Conservation (phyloP, 164 flowering plant species). For the Chloranthus sessilifolius region DNA sequence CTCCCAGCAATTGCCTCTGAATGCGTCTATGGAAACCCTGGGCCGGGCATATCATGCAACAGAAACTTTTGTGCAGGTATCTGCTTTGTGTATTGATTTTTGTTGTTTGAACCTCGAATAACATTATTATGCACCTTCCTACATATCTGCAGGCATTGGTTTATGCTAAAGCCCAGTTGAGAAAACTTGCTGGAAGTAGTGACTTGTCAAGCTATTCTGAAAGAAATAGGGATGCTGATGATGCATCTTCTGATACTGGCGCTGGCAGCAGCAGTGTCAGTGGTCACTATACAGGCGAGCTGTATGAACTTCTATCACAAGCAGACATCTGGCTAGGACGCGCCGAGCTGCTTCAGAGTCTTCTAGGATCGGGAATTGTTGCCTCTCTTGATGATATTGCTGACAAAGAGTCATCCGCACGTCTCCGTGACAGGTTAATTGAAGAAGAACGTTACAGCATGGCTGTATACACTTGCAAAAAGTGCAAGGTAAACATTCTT, state of each 20-base stretch:
- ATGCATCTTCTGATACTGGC: constrained; percentile 92
- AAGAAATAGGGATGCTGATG: constrained; percentile 76
- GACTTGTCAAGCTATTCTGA: constrained; percentile 64
- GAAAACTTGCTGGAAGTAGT: constrained; percentile 65
- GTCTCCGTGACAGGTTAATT: constrained; percentile 84
- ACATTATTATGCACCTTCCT: constrained; percentile 3
- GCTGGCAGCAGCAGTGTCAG: constrained; percentile 80
- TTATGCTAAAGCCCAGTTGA: constrained; percentile 69
- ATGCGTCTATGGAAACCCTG: constrained; percentile 84
- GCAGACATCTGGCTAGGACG: constrained; percentile 88
- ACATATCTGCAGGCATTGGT: constrained; percentile 51
- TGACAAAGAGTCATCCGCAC: constrained; percentile 80
- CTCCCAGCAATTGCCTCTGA: constrained; percentile 73
- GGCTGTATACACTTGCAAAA: constrained; percentile 97
- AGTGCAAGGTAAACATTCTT: constrained; percentile 71
- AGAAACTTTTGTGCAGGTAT: constrained; percentile 93
- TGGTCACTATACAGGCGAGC: constrained; percentile 78
- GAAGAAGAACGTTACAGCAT: constrained; percentile 88
- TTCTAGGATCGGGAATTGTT: constrained; percentile 90
- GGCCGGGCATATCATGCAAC: constrained; percentile 97
- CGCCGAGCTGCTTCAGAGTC: constrained; percentile 97
- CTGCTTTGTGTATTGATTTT: neutral
- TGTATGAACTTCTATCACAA: constrained; percentile 67
- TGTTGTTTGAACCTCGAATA: neutral
- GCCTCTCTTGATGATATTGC: constrained; percentile 97